These are phyloP conservation scores for Colletotrichum paranaense DNA, from an alignment of 2,329 filamentous ascomycete species.

Conservation along the genomic window DNA sequence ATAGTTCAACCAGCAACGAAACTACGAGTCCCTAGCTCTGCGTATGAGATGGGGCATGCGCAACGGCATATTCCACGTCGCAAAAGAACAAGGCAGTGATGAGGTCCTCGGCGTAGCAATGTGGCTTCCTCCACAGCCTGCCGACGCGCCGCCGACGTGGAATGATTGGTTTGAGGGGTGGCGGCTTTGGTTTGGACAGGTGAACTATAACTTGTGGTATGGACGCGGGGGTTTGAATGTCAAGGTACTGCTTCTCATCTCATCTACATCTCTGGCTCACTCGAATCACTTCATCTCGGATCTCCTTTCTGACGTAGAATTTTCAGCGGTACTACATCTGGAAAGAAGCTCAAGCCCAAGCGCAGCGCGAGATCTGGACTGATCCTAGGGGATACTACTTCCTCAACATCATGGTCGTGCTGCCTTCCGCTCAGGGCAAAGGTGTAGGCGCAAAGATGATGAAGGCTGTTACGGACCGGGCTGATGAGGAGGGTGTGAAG, in stretches of 20 bases:
- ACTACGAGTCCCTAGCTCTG: conserved; percentile 71
- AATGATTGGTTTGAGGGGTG: conserved; percentile 71
- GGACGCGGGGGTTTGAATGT: conserved; percentile 77
- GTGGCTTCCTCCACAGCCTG: conserved; percentile 72
- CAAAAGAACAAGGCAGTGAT: conserved; percentile 65
- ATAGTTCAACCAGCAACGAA: conserved; percentile 69
- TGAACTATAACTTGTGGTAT: conserved; percentile 74
- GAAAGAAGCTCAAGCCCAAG: conserved; percentile 73
- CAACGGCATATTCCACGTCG: conserved; percentile 76
- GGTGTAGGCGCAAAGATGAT: conserved; percentile 75
- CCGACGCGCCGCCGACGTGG: conserved; percentile 65
- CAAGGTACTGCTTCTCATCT: too few species aligned
- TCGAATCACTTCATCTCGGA: too few species aligned
- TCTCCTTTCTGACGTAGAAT: too few species aligned
- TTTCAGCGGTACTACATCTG: conserved; percentile 83
- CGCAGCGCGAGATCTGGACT: conserved; percentile 72
- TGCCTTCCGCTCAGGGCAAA: conserved; percentile 72
- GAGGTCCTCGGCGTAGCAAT: conserved; percentile 77
- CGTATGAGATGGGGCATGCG: conserved; percentile 78
- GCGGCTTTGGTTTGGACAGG: conserved; percentile 74
- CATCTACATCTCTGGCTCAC: too few species aligned
- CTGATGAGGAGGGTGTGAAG: conserved; percentile 71
- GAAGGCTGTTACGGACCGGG: conserved; percentile 69
- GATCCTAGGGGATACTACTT: conserved; percentile 79
- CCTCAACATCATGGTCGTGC: conserved; percentile 79